Evolutionary conservation across 2,329 filamentous ascomycete species (phyloP), one percentile per base, ranked within the genome.

Genomic region (Alternaria gaisen): DNA sequence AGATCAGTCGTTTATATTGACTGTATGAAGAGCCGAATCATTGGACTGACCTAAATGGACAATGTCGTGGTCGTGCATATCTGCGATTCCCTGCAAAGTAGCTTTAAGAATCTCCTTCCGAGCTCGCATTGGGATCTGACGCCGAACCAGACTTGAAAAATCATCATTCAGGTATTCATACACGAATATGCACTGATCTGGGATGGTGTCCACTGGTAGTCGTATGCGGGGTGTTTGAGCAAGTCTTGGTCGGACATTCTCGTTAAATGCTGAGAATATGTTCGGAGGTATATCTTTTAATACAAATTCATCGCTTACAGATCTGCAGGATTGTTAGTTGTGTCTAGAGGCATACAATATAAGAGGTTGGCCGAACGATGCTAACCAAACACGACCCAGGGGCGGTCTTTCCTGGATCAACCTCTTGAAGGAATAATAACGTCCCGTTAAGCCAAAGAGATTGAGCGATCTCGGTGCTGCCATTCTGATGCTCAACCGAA

Each of bases 351-450:
- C 47, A 56, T 36, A 52, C 42, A 16, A 38, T 26, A 56, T 14
- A 20, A 5, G 36, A 56, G 56, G 72, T 5, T 58, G 47, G 22
- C 50, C 57, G 41, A 38, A 70, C 67, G 56, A 62, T 50, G 64
- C 73, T 56, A 74, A 57, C 74, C 74, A 78, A 43, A 78, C 74
- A 36, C 71, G 67, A 51, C 73, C 74, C 22, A 74, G 4, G 53
- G 71, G 63, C 53, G 64, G 64, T 68, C 74, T 72, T 58, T 79
- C 72, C 63, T 78, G 73, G 55, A 79, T 65, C 28, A 77, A 51
- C 53, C 72, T 51, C 40, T 72, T 76, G 59, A 76, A 77, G 14
- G 56, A 20, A 68, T 78, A 79, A 47, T 59, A 57, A 56, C 63
- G 61, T 64, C 75, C 73, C 22, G 56, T 65, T 40, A 54, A 30